phyloP scores from a whole-genome alignment of 179 eudicot genomes.

The Actinidia chinensis region DNA sequence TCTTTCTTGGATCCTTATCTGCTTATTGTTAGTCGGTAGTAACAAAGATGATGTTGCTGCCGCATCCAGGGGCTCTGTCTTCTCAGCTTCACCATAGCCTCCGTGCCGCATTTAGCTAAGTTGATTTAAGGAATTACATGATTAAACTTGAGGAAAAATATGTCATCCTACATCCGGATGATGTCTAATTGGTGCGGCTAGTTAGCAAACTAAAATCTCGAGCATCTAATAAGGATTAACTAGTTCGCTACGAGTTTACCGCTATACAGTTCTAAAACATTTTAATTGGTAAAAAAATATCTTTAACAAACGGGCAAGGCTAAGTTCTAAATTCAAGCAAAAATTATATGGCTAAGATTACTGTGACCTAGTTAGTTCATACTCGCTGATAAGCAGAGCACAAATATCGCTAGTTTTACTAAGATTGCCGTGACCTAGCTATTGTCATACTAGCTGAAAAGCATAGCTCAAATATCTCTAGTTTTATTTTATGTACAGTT shows the following conservation, averaged over 20 bases:
- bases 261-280: background rate
- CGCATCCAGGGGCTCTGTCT: too few relatives aligned
- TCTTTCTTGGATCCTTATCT: background rate
- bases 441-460: too few relatives aligned
- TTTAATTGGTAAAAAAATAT: background rate
- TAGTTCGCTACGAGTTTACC: background rate
- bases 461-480: too few relatives aligned
- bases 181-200: slow-evolving; percentile 8
- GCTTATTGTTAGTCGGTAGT: too few relatives aligned
- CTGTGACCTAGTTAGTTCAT: background rate
- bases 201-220: background rate
- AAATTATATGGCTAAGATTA: background rate
- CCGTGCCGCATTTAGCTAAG: background rate
- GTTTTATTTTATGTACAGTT: background rate
- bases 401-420: background rate
- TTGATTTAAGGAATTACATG: background rate
- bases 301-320: background rate
- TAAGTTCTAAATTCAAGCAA: background rate
- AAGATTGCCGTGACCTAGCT: too few relatives aligned
- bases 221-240: background rate
- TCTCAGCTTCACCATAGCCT: too few relatives aligned
- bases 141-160: background rate
- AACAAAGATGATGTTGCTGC: too few relatives aligned
- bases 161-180: background rate
- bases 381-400: background rate